These are phyloP conservation scores for Podospora australis DNA, from an alignment of 495 filamentous ascomycete genomes.

Conservation along the genomic window DNA sequence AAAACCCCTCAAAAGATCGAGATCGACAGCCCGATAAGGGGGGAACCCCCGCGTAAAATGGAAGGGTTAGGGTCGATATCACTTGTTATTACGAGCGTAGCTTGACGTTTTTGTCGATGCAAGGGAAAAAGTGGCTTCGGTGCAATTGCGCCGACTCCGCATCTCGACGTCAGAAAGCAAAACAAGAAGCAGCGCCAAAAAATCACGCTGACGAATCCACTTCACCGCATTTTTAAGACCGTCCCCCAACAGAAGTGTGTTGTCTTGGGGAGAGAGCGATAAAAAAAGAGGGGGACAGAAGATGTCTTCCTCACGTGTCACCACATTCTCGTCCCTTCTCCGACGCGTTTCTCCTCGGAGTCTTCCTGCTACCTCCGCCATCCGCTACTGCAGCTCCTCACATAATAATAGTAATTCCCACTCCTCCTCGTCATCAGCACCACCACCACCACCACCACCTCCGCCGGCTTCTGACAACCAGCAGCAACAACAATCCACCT, in stretches of 20 bases:
- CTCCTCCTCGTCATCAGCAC: neutral
- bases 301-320: neutral
- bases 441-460: too few species aligned
- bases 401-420: too few species aligned
- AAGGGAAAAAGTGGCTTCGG: too few species aligned
- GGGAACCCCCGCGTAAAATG: neutral
- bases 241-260: neutral
- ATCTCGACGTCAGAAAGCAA: neutral
- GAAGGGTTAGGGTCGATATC: neutral
- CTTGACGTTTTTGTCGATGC: neutral
- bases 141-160: neutral
- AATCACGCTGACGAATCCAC: neutral
- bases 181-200: neutral
- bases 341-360: neutral
- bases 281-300: neutral
- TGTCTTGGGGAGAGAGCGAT: neutral
- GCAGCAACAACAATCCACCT: neutral
- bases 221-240: neutral
- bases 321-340: neutral
- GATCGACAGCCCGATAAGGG: neutral
- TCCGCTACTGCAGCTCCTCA: too few species aligned
- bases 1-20: neutral
- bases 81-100: neutral
- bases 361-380: neutral
- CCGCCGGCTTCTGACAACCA: too few species aligned